Percentiles rank a stretch among this genome's conserved stretches.
phyloP scores from a whole-genome alignment of 1,284 basidiomycete species.

The Tremellales sp. region DNA sequence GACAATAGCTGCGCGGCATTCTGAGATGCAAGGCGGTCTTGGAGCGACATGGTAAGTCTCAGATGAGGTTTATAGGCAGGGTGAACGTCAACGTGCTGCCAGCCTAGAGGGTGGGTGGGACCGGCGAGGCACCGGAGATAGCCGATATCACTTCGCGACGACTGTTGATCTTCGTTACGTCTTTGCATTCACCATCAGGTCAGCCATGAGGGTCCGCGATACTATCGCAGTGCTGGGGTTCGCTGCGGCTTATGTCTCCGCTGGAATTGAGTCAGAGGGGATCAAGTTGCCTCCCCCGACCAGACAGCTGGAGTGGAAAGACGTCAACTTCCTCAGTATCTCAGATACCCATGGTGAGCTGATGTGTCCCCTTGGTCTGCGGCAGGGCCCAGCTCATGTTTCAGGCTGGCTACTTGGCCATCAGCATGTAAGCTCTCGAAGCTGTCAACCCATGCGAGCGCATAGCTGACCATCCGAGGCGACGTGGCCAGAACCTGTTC shows the following conservation, averaged over 20 bases:
- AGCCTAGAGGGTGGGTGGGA: background rate
- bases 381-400: background rate
- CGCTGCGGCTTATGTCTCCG: background rate
- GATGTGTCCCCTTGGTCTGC: background rate
- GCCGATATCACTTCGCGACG: no score
- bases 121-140: background rate
- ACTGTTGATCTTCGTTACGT: no score
- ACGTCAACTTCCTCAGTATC: conserved; percentile 46
- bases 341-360: conserved; percentile 48
- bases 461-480: conserved; percentile 25
- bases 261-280: background rate
- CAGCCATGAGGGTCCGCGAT: background rate
- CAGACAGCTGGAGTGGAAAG: conserved; percentile 41
- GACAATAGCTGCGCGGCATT: conserved; percentile 31
- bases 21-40: conserved; percentile 31
- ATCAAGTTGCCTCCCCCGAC: conserved; percentile 34
- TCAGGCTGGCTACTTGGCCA: conserved; percentile 47
- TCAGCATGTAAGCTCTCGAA: conserved; percentile 40
- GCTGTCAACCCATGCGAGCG: background rate
- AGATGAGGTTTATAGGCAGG: background rate
- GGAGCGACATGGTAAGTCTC: conserved; percentile 23
- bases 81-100: background rate
- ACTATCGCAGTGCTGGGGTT: background rate
- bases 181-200: no score
- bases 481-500: conserved; percentile 49